Percentiles rank a stretch among this genome's conserved stretches.
Evolutionary conservation across 2,329 filamentous ascomycete species (phyloP).

Genomic region (Teratosphaeria zuluensis): DNA sequence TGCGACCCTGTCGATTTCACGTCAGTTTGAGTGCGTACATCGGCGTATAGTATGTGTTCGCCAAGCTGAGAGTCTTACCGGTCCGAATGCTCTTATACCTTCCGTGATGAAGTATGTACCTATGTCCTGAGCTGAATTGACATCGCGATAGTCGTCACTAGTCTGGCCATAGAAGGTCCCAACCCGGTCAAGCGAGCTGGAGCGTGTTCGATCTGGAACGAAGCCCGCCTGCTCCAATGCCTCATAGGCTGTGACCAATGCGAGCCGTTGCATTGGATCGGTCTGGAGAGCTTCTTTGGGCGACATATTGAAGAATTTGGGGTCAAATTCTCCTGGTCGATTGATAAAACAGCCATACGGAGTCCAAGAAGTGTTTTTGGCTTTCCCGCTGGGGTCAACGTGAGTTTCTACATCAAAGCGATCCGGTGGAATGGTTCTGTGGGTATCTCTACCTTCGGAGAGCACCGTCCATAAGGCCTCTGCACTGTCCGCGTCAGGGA

Average conservation of each 20-base stretch:
- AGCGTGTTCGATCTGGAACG: constrained; percentile 20
- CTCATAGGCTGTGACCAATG: neutral
- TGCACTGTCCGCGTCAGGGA: constrained; percentile 9
- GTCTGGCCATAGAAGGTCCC: constrained; percentile 27
- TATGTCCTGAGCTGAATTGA: constrained; percentile 18
- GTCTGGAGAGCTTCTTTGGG: constrained; percentile 13
- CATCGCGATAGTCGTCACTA: constrained; percentile 24
- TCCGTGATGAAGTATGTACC: constrained; percentile 18
- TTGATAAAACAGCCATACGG: constrained; percentile 31
- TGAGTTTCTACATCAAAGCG: neutral
- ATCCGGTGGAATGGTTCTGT: neutral
- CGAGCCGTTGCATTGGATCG: neutral
- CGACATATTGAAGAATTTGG: constrained; percentile 32
- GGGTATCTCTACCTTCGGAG: neutral
- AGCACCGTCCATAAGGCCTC: constrained; percentile 12
- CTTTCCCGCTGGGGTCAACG: neutral
- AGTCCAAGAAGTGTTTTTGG: constrained; percentile 12
- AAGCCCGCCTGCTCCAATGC: constrained; percentile 6
- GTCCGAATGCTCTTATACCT: constrained; percentile 18
- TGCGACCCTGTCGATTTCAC: neutral
- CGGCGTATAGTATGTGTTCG: too few species aligned
- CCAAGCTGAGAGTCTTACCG: too few species aligned
- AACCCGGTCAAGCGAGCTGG: constrained; percentile 20
- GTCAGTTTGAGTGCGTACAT: neutral
- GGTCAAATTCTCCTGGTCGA: constrained; percentile 30